Base-by-base conservation (phyloP, 495 filamentous ascomycete species). In the Lophium mytilinum region DNA sequence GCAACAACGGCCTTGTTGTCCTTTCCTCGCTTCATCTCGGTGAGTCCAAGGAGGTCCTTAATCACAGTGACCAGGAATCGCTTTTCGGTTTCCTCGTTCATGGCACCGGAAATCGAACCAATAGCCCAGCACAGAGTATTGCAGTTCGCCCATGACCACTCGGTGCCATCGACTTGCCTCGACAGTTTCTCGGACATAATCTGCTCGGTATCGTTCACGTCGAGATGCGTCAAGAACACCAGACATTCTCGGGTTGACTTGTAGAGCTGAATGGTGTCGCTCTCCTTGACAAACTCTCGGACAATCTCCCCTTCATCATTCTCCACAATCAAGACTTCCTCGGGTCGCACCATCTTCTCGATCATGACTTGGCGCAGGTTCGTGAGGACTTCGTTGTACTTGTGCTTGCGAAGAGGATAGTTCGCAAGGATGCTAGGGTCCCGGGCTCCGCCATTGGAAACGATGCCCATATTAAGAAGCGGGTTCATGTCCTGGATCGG, bases 91-190 rank as follows among this genome's bases (percentile, higher is more conserved):
- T 98, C 93, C 67, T 98, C 93, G 66, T 96, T 97, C 93, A 98
- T 98, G 35, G 93, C 94, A 15, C 95, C 84, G 9, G 94, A 97
- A 52, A 98, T 97, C 0, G 93, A 98, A 17, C 93, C 93, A 68
- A 98, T 98, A 21, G 93, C 93, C 93, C 93, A 99, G 75, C 93
- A 99, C 11, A 99, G 82, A 2, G 93, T 96, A 71, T 99, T 99
- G 80, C 93, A 99, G 72, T 97, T 97, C 54, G 86, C 87, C 93
- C 93, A 99, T 11, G 94, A 97, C 93, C 93, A 99, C 72, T 99
- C 93, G 12, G 79, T 77, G 12, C 89, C 90, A 69, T 97, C 90
- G 18, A 99, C 93, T 72, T 97, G 93, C 53, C 89, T 85, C 11
- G 88, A 81, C 37, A 99, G 78, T 70, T 99, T 99, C 63, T 99